These are phyloP conservation scores for Echria macrotheca DNA, from an alignment of 495 filamentous ascomycete species.

Conservation along the genomic window DNA sequence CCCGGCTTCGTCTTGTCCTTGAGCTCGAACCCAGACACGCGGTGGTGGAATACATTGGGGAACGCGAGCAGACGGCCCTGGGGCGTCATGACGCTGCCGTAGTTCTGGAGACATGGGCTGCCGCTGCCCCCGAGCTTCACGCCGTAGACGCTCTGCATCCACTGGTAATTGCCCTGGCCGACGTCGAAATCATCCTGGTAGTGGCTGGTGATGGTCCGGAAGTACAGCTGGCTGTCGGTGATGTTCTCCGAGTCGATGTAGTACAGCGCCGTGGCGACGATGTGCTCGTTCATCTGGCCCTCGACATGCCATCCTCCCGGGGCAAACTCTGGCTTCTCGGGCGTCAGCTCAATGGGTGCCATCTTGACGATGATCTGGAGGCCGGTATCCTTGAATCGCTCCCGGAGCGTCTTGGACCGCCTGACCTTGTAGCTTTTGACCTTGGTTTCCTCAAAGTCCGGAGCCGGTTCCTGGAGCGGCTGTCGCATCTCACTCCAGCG, in stretches of 20 bases:
- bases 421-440: conserved; percentile 31
- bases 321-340: conserved; percentile 44
- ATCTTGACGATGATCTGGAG: conserved; percentile 64
- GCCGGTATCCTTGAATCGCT: conserved; percentile 36
- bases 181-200: conserved; percentile 5
- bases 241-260: conserved; percentile 60
- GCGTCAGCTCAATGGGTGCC: conserved; percentile 55
- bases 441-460: conserved; percentile 8
- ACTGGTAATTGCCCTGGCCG: conserved; percentile 20
- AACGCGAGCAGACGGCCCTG: conserved; percentile 37
- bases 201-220: conserved; percentile 43
- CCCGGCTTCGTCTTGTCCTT: conserved; percentile 45
- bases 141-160: conserved; percentile 25
- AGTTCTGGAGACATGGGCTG: conserved; percentile 22
- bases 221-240: conserved; percentile 45
- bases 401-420: conserved; percentile 17
- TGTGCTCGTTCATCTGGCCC: conserved; percentile 54
- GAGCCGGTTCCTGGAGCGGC: conserved; percentile 12
- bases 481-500: conserved; percentile 33
- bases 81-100: conserved; percentile 28
- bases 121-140: neutral
- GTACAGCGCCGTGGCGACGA: conserved; percentile 54
- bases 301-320: conserved; percentile 41
- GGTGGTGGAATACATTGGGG: conserved; percentile 48
- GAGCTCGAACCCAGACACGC: conserved; percentile 45